Evolutionary conservation across 805 yeast species (phyloP).

Genomic region (Metschnikowia lunata): DNA sequence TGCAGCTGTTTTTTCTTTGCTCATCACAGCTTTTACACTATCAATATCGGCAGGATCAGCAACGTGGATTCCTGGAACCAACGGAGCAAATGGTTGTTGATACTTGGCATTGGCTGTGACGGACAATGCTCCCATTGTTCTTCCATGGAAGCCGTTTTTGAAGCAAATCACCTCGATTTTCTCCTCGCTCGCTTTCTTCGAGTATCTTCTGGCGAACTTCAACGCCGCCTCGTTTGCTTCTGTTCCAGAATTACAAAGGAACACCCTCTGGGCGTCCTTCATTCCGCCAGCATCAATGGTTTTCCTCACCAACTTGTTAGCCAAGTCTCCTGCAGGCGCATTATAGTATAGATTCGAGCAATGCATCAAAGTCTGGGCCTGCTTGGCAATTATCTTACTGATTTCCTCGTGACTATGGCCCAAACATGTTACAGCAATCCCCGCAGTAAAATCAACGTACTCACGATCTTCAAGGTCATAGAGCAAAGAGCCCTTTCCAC

Average conservation of each 20-base stretch:
- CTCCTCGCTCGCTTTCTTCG: conserved; percentile 47
- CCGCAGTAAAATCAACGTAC: conserved; percentile 89
- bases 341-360: conserved; percentile 84
- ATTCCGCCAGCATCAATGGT: conserved; percentile 77
- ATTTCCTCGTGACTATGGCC: conserved; percentile 83
- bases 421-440: conserved; percentile 93
- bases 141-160: conserved; percentile 88
- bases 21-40: conserved; percentile 52
- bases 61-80: conserved; percentile 81
- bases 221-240: conserved; percentile 59
- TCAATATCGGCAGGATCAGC: conserved; percentile 60
- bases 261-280: conserved; percentile 71
- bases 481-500: conserved; percentile 75
- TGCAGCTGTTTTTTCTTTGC: conserved; percentile 68
- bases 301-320: conserved; percentile 61
- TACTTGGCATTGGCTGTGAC: conserved; percentile 93
- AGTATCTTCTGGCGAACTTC: conserved; percentile 73
- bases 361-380: conserved; percentile 70
- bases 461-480: conserved; percentile 76
- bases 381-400: conserved; percentile 66
- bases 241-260: conserved; percentile 56
- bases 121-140: conserved; percentile 88
- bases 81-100: conserved; percentile 84
- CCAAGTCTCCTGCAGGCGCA: conserved; percentile 75
- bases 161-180: conserved; percentile 84